Evolutionary conservation across 257 asterid genomes (phyloP), one percentile per base, ranked within the genome.

Genomic region (Nemophila menziesii): DNA sequence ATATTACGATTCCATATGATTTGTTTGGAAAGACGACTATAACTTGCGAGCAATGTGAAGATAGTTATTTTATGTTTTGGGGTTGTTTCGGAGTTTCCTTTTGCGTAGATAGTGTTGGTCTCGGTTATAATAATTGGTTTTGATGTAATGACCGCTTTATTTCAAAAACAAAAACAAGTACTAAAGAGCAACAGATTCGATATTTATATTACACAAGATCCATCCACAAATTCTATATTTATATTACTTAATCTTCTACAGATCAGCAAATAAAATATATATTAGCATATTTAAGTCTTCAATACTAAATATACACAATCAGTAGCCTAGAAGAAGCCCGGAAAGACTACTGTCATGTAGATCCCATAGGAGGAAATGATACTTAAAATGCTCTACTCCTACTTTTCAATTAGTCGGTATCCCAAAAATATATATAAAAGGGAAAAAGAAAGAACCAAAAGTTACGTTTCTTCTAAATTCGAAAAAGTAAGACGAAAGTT

Each of bases 301-400:
- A 33, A 24, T 19, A 21, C 9, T 33, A 33, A 39, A 22, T 37
- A 54, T 47, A 43, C 48, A 42, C 44, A 43, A 48, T 40, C 36
- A 29, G 12, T 29, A 13, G 18, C 20, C 13, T 20, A 46, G 20
- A 33, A 36, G 51, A 40, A 22, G 33, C 13, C 60, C 52, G 9
- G 36, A 18, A 16, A 18, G 37, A 46, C 68, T 55, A 49, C 51
- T 51, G 48, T 15, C 18, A 16, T n/a, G 8, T 20, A 14, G 34
- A 26, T 51, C 8, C 27, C 39, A 12, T 29, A 18, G 16, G 20
- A 19, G 12, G 33, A 13, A 39, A 34, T 2, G 34, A 11, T 17
- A 22, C 17, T 22, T 20, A 13, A 14, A 43, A 8, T 24, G 36
- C 8, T 29, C 36, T 0, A 48, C 13, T 23, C 41, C 57, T 41